Evolutionary conservation across 2,329 filamentous ascomycete species (phyloP).

Genomic region (Fusarium sp.): DNA sequence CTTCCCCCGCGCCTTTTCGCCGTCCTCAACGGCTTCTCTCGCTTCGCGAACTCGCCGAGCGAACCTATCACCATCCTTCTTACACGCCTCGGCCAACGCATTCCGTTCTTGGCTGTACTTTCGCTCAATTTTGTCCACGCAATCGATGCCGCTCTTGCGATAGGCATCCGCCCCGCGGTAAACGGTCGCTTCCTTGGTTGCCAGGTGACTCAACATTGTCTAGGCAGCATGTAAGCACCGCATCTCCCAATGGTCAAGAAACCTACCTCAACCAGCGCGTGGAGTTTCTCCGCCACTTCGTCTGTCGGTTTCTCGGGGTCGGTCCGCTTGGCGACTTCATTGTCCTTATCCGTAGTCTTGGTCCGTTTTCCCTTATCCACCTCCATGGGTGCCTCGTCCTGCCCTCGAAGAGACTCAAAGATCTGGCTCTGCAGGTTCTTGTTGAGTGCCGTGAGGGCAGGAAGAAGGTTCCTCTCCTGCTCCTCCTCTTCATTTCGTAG

Average conservation of each 20-base stretch:
- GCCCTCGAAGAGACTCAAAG: constrained; percentile 25
- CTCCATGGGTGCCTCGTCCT: background rate
- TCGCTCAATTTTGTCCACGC: constrained; percentile 39
- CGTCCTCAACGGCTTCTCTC: constrained; percentile 19
- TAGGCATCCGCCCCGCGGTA: constrained; percentile 40
- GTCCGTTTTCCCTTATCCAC: background rate
- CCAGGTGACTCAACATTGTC: constrained; percentile 42
- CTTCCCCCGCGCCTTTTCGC: constrained; percentile 7
- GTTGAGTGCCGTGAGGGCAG: constrained; percentile 9
- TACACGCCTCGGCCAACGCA: constrained; percentile 27
- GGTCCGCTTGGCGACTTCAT: background rate
- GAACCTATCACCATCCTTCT: constrained; percentile 38
- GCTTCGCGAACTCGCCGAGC: constrained; percentile 9
- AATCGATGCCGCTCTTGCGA: constrained; percentile 31
- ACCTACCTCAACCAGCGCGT: constrained; percentile 44
- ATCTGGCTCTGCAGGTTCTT: constrained; percentile 34
- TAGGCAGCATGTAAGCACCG: constrained; percentile 31
- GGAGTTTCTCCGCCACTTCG: constrained; percentile 32
- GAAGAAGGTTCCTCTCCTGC: background rate
- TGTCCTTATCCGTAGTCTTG: background rate
- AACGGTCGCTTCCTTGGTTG: constrained; percentile 37
- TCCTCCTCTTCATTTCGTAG: background rate
- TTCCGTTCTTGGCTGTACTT: constrained; percentile 38
- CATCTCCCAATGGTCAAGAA: background rate
- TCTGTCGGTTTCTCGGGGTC: constrained; percentile 1